These are phyloP conservation scores for Globisporangium parvum DNA, from an alignment of 352 stramenopile genomes.

Conservation along the genomic window DNA sequence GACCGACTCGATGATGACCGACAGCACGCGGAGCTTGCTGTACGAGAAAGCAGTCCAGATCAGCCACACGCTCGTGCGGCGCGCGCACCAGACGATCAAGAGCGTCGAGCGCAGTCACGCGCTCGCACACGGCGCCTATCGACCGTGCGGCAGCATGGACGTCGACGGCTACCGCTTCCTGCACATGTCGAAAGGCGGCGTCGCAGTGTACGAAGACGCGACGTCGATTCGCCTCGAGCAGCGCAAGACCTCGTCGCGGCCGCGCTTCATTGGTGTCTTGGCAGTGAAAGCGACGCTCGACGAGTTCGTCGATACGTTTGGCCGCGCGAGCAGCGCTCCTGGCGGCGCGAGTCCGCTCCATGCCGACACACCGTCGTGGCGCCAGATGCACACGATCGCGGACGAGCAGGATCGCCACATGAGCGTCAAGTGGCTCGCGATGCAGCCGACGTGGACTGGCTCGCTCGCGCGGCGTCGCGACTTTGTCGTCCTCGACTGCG, in stretches of 20 bases:
- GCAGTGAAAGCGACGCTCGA: constrained; percentile 21
- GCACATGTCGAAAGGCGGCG: constrained; percentile 4
- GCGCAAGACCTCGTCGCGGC: neutral
- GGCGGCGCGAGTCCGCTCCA: constrained; percentile 3
- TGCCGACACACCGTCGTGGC: constrained; percentile 11
- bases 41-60: constrained; percentile 8
- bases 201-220: constrained; percentile 13
- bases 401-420: constrained; percentile 24
- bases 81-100: constrained; percentile 11
- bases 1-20: constrained; percentile 5
- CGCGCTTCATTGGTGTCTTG: constrained; percentile 9
- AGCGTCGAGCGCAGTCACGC: constrained; percentile 9
- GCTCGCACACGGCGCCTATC: neutral
- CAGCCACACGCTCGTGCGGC: constrained; percentile 10
- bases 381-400: constrained; percentile 18
- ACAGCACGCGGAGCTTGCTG: constrained; percentile 5
- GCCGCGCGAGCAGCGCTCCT: neutral
- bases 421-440: constrained; percentile 25
- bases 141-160: constrained; percentile 3
- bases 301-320: constrained; percentile 29
- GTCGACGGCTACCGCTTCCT: constrained; percentile 13
- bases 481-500: constrained; percentile 32
- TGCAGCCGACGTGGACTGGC: constrained; percentile 20
- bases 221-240: constrained; percentile 3
- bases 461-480: constrained; percentile 26